Conservation (phyloP, 1,284 basidiomycete genomes). For the Moesziomyces antarcticus region DNA sequence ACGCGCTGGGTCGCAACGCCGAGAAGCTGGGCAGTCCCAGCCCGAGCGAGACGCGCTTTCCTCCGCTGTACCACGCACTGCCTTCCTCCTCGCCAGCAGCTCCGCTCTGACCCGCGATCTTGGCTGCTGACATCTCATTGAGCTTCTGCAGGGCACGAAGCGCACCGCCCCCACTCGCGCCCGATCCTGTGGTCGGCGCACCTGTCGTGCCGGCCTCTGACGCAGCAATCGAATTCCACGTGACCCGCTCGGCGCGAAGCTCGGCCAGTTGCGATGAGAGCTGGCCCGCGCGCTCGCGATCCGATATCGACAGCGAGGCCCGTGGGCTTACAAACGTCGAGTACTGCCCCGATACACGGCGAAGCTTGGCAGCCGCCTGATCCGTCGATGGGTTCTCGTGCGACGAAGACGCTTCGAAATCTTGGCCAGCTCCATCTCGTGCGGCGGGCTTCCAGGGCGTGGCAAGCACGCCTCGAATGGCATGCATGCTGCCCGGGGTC, state of each 20-base stretch:
- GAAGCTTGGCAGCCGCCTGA: neutral
- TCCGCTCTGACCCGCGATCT: constrained; percentile 21
- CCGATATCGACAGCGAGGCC: constrained; percentile 36
- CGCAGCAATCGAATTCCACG: constrained; percentile 21
- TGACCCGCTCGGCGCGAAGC: constrained; percentile 35
- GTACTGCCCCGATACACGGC: constrained; percentile 24
- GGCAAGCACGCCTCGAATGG: constrained; percentile 29
- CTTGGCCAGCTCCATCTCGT: neutral
- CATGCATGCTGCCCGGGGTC: constrained; percentile 42
- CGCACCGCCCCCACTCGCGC: constrained; percentile 30
- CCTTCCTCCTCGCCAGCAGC: constrained; percentile 4
- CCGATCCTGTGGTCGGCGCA: constrained; percentile 8
- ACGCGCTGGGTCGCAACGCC: constrained; percentile 17
- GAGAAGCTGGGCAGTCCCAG: constrained; percentile 40
- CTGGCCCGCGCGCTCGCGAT: constrained; percentile 30
- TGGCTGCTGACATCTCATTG: constrained; percentile 44
- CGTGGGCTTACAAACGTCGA: constrained; percentile 22
- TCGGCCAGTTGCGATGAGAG: constrained; percentile 31
- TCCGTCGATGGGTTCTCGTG: constrained; percentile 7
- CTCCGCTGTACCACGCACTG: constrained; percentile 5
- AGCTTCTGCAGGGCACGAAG: constrained; percentile 40
- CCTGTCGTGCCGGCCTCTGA: constrained; percentile 2
- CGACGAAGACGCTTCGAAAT: constrained; percentile 1
- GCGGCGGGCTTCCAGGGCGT: constrained; percentile 25
- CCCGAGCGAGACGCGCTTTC: constrained; percentile 34